Conservation (phyloP, 305 asterid species). For the Rubia peregrina region DNA sequence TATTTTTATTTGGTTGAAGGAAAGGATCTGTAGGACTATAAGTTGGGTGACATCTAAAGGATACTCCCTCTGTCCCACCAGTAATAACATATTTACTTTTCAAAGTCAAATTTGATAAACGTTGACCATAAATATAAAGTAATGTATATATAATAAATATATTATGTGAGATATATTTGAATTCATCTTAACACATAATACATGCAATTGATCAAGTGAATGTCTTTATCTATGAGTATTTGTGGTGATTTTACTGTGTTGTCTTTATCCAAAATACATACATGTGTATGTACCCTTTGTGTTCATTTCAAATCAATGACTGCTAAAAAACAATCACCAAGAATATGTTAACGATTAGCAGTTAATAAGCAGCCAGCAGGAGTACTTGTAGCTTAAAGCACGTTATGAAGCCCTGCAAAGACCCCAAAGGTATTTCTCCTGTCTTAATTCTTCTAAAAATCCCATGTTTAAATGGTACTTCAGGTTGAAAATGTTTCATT, state of each 20-base stretch:
- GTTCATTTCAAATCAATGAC: background rate
- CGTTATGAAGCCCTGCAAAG: conserved; percentile 85
- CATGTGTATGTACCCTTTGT: no score
- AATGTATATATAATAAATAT: no score
- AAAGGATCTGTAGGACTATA: background rate
- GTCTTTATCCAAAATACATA: no score
- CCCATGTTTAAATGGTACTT: background rate
- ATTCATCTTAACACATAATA: no score
- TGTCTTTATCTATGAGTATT: background rate
- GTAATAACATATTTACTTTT: no score
- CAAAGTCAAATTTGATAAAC: no score
- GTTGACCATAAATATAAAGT: no score
- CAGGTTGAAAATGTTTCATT: background rate
- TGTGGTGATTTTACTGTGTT: background rate
- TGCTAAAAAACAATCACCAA: background rate
- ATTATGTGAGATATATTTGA: no score
- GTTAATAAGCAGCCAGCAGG: conserved; percentile 97
- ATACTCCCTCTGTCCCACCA: background rate
- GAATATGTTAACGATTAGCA: conserved; percentile 14
- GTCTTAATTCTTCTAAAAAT: background rate
- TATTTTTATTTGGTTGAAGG: no score
- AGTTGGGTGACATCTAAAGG: background rate
- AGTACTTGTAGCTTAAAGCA: conserved; percentile 84
- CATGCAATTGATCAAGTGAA: background rate
- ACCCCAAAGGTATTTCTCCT: conserved; percentile 52